A percentile compares a stretch with the other conserved stretches of the same genome.
These are phyloP conservation scores for Echinochloa phyllopogon DNA, from an alignment of 176 grass and related monocot genomes.

Conservation along the genomic window DNA sequence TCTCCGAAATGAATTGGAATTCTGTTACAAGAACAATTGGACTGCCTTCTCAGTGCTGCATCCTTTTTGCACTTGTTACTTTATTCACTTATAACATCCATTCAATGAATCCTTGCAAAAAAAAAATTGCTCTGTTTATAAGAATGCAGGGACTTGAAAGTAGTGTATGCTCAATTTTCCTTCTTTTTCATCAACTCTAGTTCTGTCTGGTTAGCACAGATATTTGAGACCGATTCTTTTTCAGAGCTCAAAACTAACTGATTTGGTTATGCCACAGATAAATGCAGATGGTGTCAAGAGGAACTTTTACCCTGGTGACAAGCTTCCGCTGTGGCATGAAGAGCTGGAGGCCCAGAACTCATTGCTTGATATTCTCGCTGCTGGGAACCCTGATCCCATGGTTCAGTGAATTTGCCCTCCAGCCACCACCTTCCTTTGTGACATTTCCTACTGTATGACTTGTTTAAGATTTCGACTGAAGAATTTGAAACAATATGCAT, in stretches of 20 bases:
- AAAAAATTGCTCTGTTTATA: too few species aligned
- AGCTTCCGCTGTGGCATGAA: constrained; percentile 84
- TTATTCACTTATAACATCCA: neutral
- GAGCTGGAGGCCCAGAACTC: constrained; percentile 85
- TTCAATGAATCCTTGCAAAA: too few species aligned
- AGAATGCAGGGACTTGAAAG: too few species aligned
- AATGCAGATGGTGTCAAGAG: constrained; percentile 71
- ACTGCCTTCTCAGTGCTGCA: neutral
- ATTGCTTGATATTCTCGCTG: constrained; percentile 75
- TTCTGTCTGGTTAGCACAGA: neutral
- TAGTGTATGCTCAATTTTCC: neutral
- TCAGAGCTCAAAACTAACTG: neutral
- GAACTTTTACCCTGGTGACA: constrained; percentile 77
- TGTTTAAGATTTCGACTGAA: constrained; percentile 31
- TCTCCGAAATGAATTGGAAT: neutral
- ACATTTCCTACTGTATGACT: constrained; percentile 37
- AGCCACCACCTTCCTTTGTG: neutral
- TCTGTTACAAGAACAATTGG: neutral
- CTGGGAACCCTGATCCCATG: constrained; percentile 82
- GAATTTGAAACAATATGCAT: neutral
- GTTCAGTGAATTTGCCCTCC: constrained; percentile 47
- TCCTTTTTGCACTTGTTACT: neutral
- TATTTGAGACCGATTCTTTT: neutral
- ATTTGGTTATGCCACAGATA: constrained; percentile 57
- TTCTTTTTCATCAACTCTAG: neutral